Evolutionary conservation across 306 rosid genomes (phyloP).

Genomic region (Rubus parviflorus): DNA sequence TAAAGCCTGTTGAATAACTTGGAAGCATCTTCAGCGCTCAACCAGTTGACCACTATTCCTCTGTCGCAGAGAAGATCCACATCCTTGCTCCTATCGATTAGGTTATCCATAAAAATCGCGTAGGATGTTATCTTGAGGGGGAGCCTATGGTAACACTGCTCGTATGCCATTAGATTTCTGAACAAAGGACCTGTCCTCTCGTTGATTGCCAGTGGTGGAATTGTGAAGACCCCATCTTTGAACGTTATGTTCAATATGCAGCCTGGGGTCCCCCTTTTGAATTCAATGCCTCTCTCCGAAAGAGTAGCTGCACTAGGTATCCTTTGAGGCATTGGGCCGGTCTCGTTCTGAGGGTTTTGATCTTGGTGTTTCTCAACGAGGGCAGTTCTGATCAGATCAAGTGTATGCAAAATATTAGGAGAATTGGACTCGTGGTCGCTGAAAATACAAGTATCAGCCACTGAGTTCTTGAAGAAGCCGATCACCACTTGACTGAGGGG

Average conservation of each 20-base stretch:
- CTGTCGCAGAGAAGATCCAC: background rate
- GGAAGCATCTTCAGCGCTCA: slow-evolving; percentile 7
- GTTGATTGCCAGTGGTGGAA: slow-evolving; percentile 9
- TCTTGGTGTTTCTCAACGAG: no score
- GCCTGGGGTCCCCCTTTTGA: background rate
- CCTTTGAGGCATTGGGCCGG: no score
- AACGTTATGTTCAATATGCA: slow-evolving; percentile 17
- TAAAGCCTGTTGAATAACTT: slow-evolving; percentile 3
- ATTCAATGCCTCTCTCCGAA: background rate
- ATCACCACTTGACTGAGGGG: background rate
- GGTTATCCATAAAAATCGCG: slow-evolving; percentile 14
- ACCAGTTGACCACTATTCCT: background rate
- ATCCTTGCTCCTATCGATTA: slow-evolving; percentile 3
- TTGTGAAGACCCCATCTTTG: background rate
- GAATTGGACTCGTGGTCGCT: no score
- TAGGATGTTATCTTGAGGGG: slow-evolving; percentile 14
- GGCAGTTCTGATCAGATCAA: no score
- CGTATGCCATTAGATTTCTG: background rate
- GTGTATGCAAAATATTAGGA: no score
- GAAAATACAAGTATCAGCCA: background rate
- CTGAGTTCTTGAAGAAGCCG: background rate
- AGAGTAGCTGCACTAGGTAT: background rate
- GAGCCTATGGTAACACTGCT: slow-evolving; percentile 12
- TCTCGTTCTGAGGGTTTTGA: no score
- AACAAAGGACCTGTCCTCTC: slow-evolving; percentile 7